Percentiles rank a stretch among this genome's conserved stretches.
Conservation (phyloP, 1,284 basidiomycete species). For the Pseudozyma tsukubaensis region DNA sequence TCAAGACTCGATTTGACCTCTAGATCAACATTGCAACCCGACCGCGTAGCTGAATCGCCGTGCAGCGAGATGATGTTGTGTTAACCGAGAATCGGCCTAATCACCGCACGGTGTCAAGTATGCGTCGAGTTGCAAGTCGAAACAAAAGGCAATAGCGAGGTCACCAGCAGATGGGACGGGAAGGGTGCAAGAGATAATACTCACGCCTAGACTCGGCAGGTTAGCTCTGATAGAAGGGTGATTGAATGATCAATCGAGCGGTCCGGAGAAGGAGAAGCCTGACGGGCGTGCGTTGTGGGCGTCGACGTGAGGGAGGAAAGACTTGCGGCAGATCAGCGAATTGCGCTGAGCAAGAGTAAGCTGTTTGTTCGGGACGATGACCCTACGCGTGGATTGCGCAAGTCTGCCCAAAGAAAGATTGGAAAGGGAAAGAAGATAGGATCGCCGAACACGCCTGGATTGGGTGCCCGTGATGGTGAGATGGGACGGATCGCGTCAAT, state of each 20-base stretch:
- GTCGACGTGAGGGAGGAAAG: slow-evolving; percentile 15
- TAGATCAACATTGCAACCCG: background rate
- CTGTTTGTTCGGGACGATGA: slow-evolving; percentile 20
- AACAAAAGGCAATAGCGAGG: background rate
- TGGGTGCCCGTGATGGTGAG: slow-evolving; percentile 58
- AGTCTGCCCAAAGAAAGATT: slow-evolving; percentile 22
- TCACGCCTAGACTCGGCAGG: slow-evolving; percentile 48
- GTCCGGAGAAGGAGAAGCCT: slow-evolving; percentile 34
- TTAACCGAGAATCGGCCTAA: slow-evolving; percentile 6
- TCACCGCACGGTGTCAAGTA: background rate
- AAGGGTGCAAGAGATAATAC: slow-evolving; percentile 19
- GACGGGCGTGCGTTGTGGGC: slow-evolving; percentile 19
- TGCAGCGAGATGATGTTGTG: background rate
- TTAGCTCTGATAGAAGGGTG: slow-evolving; percentile 40
- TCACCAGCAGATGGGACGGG: background rate
- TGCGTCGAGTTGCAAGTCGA: background rate
- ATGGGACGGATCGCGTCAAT: slow-evolving; percentile 44
- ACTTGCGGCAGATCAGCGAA: slow-evolving; percentile 37
- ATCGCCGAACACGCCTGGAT: slow-evolving; percentile 58
- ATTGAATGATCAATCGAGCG: slow-evolving; percentile 58
- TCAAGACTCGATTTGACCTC: background rate
- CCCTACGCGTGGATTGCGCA: slow-evolving; percentile 56
- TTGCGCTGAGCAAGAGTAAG: slow-evolving; percentile 29
- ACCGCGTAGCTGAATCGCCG: background rate
- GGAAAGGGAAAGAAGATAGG: slow-evolving; percentile 6